Conservation (phyloP, 2,329 filamentous ascomycete genomes). For the Alternaria incomplexa region DNA sequence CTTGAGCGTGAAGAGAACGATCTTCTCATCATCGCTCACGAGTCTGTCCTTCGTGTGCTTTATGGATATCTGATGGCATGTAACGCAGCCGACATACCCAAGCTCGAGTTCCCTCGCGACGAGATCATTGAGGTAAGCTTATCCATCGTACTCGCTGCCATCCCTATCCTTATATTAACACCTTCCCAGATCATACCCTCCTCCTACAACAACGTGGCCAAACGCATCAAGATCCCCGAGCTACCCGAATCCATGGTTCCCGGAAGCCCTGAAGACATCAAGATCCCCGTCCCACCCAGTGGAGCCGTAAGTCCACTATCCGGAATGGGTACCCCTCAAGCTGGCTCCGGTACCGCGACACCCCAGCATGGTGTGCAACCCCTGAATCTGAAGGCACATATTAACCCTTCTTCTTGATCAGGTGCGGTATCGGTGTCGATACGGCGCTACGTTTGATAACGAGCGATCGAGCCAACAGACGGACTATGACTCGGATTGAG, state of each 20-base stretch:
- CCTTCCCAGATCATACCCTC: constrained; percentile 80
- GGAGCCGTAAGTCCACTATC: constrained; percentile 54
- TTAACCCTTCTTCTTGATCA: constrained; percentile 14
- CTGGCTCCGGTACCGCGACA: constrained; percentile 6
- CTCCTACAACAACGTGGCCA: constrained; percentile 95
- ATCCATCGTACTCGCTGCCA: too few species aligned
- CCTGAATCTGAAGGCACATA: constrained; percentile 7
- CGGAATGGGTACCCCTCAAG: constrained; percentile 48
- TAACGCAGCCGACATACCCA: constrained; percentile 91
- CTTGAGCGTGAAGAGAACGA: constrained; percentile 96
- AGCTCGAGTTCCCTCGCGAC: constrained; percentile 89
- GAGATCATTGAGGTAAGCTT: constrained; percentile 85
- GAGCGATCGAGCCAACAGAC: constrained; percentile 30
- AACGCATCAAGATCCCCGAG: constrained; percentile 82
- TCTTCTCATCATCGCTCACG: constrained; percentile 96
- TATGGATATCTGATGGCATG: constrained; percentile 99
- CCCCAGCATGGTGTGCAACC: constrained; percentile 4
- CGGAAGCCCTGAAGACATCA: constrained; percentile 79
- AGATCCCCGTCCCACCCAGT: constrained; percentile 73
- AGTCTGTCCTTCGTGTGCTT: constrained; percentile 93
- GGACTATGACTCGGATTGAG: constrained; percentile 18
- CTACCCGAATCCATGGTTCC: constrained; percentile 72
- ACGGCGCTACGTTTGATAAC: constrained; percentile 27
- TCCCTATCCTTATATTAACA: not conserved
- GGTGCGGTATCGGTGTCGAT: constrained; percentile 19